Conservation (phyloP, 2,329 filamentous ascomycete genomes). For the Alternaria ventricosa region DNA sequence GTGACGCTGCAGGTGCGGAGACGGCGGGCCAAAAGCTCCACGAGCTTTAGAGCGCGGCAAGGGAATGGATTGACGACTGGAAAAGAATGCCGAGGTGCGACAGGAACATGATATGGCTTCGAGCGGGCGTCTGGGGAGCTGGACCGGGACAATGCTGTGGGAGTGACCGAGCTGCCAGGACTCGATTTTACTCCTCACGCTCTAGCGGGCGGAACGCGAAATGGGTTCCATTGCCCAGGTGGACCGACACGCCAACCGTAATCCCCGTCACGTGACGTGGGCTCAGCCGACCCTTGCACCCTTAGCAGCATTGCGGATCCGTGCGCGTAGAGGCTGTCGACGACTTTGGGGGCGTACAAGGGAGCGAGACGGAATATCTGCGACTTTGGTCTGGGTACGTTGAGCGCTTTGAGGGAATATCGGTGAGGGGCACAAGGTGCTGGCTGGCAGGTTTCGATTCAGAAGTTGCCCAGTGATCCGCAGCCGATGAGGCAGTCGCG, state of each 20-base stretch:
- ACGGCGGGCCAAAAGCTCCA: slow-evolving; percentile 46
- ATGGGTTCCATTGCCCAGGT: neutral
- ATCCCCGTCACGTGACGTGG: slow-evolving; percentile 19
- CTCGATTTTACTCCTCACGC: slow-evolving; percentile 33
- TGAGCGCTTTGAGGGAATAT: slow-evolving; percentile 10
- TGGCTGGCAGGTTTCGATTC: slow-evolving; percentile 23
- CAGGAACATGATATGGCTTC: slow-evolving; percentile 39
- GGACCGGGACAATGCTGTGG: slow-evolving; percentile 35
- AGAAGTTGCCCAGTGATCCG: slow-evolving; percentile 21
- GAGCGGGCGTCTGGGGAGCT: slow-evolving; percentile 20
- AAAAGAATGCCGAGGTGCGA: slow-evolving; percentile 20
- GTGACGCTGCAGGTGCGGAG: slow-evolving; percentile 44
- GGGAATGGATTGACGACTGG: slow-evolving; percentile 35
- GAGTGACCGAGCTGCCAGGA: slow-evolving; percentile 33
- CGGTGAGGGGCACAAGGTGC: slow-evolving; percentile 30
- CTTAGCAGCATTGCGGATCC: neutral
- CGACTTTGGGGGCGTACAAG: neutral
- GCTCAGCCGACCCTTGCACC: slow-evolving; percentile 2
- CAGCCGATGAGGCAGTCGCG: slow-evolving; percentile 20
- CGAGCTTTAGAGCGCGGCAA: slow-evolving; percentile 45
- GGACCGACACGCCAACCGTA: slow-evolving; percentile 22
- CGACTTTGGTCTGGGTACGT: neutral
- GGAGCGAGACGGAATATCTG: neutral
- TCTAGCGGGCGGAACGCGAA: slow-evolving; percentile 20
- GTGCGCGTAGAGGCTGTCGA: slow-evolving; percentile 5